Evolutionary conservation across 139 green algal genomes (phyloP).

Genomic region (Tetradesmus obliquus): DNA sequence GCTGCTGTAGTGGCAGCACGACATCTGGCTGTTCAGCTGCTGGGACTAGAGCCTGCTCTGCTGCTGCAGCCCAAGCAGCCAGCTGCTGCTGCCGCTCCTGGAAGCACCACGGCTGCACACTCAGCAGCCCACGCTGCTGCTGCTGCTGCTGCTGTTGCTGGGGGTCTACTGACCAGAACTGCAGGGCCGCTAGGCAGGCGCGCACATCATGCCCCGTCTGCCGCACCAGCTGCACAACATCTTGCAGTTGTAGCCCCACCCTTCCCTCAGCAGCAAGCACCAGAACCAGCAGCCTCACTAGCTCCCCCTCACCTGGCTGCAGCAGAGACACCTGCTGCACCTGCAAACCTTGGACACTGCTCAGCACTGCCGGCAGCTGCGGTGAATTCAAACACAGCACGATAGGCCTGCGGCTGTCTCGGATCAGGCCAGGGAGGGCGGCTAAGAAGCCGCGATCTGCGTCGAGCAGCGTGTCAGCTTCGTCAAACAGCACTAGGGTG

Average conservation of each 20-base stretch:
- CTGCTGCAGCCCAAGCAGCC: constrained; percentile 3
- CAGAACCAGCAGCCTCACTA: constrained; percentile 24
- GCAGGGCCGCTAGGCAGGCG: constrained; percentile 23
- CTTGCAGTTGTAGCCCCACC: not conserved
- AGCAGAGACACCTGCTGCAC: constrained; percentile 51
- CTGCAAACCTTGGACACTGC: not conserved
- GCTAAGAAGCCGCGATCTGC: constrained; percentile 58
- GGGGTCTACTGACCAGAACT: constrained; percentile 21
- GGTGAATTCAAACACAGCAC: constrained; percentile 46
- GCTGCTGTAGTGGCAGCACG: not conserved
- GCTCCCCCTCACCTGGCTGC: constrained; percentile 3
- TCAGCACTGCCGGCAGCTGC: constrained; percentile 31
- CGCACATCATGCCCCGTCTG: constrained; percentile 27
- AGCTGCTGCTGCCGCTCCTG: constrained; percentile 24
- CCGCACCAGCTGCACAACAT: constrained; percentile 14
- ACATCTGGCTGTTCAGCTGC: too few species aligned
- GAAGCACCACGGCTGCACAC: constrained; percentile 13
- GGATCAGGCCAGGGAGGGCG: constrained; percentile 49
- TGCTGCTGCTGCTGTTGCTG: constrained; percentile 24
- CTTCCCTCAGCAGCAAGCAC: constrained; percentile 17
- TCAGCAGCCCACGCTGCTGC: not conserved
- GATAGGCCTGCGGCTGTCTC: constrained; percentile 56
- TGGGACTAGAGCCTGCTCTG: not conserved
- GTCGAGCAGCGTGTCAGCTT: constrained; percentile 58
- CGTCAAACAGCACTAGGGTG: constrained; percentile 63